Percentiles rank a stretch among this genome's conserved stretches.
These are phyloP conservation scores for Brassica rapa DNA, from an alignment of 345 rosid species.

Conservation along the genomic window DNA sequence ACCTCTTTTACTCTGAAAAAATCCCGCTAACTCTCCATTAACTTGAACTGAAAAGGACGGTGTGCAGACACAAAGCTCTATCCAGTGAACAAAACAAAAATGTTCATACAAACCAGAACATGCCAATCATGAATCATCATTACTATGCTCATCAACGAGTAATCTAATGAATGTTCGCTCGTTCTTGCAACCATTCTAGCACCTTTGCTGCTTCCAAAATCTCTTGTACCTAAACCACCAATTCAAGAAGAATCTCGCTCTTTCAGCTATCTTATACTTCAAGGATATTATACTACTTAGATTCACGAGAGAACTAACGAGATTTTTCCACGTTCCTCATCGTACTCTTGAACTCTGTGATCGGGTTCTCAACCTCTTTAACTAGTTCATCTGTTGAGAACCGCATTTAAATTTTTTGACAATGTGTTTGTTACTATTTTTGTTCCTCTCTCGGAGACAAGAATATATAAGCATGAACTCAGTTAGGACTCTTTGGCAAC, in stretches of 20 bases:
- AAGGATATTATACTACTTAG: background rate
- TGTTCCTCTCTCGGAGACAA: slow-evolving; percentile 1
- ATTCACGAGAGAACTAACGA: slow-evolving; percentile 42
- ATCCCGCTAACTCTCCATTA: too few relatives aligned
- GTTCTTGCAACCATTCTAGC: slow-evolving; percentile 89
- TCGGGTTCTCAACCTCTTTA: slow-evolving; percentile 74
- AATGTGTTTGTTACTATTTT: slow-evolving; percentile 21
- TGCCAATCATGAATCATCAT: background rate
- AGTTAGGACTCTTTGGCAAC: background rate
- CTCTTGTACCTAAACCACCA: slow-evolving; percentile 69
- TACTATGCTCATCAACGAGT: slow-evolving; percentile 46
- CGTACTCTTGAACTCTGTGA: slow-evolving; percentile 81
- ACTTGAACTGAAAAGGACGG: too few relatives aligned
- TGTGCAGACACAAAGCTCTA: too few relatives aligned
- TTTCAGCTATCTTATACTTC: slow-evolving; percentile 11
- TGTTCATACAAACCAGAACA: slow-evolving; percentile 6
- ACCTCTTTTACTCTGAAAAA: too few relatives aligned
- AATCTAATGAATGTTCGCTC: slow-evolving; percentile 62
- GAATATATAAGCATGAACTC: background rate
- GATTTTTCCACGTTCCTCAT: slow-evolving; percentile 75
- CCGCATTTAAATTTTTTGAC: slow-evolving; percentile 45
- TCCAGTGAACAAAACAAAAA: background rate
- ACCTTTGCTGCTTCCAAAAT: slow-evolving; percentile 88
- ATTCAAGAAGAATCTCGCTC: slow-evolving; percentile 6
- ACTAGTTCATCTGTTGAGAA: slow-evolving; percentile 77